phyloP scores from a whole-genome alignment of 441 rosid genomes.

The Brassica balearica region DNA sequence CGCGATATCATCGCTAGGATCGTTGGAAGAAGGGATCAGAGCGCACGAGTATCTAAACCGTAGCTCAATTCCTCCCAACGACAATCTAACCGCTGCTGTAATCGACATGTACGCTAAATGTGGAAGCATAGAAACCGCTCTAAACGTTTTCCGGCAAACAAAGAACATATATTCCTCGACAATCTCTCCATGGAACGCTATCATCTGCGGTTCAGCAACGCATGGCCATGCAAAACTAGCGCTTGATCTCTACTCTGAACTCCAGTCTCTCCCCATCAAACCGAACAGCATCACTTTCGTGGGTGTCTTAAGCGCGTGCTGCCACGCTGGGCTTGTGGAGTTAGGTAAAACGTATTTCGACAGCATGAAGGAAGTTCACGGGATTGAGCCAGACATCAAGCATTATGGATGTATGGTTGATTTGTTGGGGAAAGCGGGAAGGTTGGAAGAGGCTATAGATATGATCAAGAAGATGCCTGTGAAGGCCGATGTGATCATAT shows the following conservation, averaged over 20 bases:
- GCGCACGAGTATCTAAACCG: slow-evolving; percentile 57
- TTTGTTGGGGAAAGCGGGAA: slow-evolving; percentile 61
- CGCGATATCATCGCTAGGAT: slow-evolving; percentile 65
- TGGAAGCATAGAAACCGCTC: slow-evolving; percentile 69
- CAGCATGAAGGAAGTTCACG: slow-evolving; percentile 56
- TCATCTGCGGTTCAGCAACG: slow-evolving; percentile 76
- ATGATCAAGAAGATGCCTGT: slow-evolving; percentile 56
- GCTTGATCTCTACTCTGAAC: slow-evolving; percentile 61
- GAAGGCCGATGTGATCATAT: slow-evolving; percentile 49
- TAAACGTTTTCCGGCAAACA: slow-evolving; percentile 60
- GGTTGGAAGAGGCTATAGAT: slow-evolving; percentile 55
- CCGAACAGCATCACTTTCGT: slow-evolving; percentile 75
- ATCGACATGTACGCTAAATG: slow-evolving; percentile 95
- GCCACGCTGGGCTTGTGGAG: slow-evolving; percentile 73
- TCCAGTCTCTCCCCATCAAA: slow-evolving; percentile 56
- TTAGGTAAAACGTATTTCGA: slow-evolving; percentile 62
- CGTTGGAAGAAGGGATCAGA: slow-evolving; percentile 64
- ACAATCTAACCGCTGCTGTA: slow-evolving; percentile 75
- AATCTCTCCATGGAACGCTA: slow-evolving; percentile 88
- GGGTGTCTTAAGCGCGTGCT: slow-evolving; percentile 79
- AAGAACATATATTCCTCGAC: slow-evolving; percentile 46
- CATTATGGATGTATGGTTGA: slow-evolving; percentile 72
- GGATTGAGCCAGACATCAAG: slow-evolving; percentile 64
- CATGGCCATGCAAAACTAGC: slow-evolving; percentile 75
- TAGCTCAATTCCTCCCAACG: slow-evolving; percentile 56